phyloP scores from a whole-genome alignment of 495 filamentous ascomycete species.

The Trichoderma virens region DNA sequence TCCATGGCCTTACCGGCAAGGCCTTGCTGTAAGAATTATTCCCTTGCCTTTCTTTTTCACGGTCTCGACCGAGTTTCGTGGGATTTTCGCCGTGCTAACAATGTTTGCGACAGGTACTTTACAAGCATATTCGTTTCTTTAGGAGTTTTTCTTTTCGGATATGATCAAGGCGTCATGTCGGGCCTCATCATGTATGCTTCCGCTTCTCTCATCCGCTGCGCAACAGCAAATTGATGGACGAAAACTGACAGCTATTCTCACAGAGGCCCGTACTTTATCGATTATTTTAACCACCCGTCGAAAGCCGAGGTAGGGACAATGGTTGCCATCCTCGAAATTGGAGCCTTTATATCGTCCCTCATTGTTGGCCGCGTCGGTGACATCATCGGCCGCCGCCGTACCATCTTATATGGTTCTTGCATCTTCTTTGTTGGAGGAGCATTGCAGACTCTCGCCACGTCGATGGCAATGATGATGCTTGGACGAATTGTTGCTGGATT shows the following conservation, averaged over 20 bases:
- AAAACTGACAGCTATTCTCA: constrained; percentile 9
- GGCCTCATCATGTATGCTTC: constrained; percentile 88
- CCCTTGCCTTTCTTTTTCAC: no score
- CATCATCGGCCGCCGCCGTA: constrained; percentile 79
- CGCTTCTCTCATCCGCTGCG: constrained; percentile 10
- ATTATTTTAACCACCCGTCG: constrained; percentile 86
- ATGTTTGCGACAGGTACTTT: constrained; percentile 61
- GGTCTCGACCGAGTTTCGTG: no score
- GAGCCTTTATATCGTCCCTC: constrained; percentile 84
- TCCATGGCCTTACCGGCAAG: constrained; percentile 91
- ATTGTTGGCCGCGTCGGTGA: constrained; percentile 86
- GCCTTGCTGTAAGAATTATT: constrained; percentile 66
- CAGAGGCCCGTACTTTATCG: constrained; percentile 77
- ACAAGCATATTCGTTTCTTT: constrained; percentile 97
- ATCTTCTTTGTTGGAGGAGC: constrained; percentile 89
- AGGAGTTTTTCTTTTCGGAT: constrained; percentile 95
- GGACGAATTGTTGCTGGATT: constrained; percentile 88
- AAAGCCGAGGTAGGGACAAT: constrained; percentile 84
- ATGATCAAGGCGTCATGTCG: constrained; percentile 99
- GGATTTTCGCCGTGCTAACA: neutral
- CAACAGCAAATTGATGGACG: constrained; percentile 10
- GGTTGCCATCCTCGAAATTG: constrained; percentile 92
- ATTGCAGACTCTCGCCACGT: constrained; percentile 70
- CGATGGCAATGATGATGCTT: constrained; percentile 86
- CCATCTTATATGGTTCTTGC: constrained; percentile 87